A percentile compares a stretch with the other conserved stretches of the same genome.
phyloP scores from a whole-genome alignment of 2,329 filamentous ascomycete genomes.

The Penicillium sp. region DNA sequence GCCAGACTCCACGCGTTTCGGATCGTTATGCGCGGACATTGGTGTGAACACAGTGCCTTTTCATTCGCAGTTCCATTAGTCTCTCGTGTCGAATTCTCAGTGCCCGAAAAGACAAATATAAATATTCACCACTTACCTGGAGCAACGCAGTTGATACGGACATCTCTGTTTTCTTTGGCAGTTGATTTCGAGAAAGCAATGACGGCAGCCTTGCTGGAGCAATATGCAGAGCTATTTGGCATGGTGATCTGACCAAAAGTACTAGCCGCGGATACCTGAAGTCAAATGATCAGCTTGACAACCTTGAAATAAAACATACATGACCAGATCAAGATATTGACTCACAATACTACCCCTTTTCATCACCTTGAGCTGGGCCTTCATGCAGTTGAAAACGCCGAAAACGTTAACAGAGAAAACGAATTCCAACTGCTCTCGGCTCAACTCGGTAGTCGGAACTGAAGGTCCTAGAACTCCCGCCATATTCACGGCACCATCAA shows the following conservation, averaged over 20 bases:
- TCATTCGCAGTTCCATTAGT: background rate
- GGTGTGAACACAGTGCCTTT: conserved; percentile 16
- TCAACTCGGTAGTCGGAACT: conserved; percentile 4
- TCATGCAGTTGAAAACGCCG: conserved; percentile 20
- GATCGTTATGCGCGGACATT: conserved; percentile 12
- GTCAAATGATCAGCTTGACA: background rate
- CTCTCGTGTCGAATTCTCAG: background rate
- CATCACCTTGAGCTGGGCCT: conserved; percentile 20
- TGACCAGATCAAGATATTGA: background rate
- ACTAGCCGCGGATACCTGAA: conserved; percentile 15
- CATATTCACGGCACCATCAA: conserved; percentile 41
- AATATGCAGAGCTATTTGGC: conserved; percentile 38
- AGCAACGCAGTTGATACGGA: conserved; percentile 36
- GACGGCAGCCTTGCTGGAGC: conserved; percentile 47
- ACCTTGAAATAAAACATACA: background rate
- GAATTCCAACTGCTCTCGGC: conserved; percentile 12
- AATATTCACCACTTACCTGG: conserved; percentile 2
- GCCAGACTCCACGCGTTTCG: conserved; percentile 13
- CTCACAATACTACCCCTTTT: conserved; percentile 39
- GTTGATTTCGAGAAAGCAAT: conserved; percentile 46
- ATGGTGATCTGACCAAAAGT: conserved; percentile 17
- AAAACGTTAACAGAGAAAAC: conserved; percentile 17
- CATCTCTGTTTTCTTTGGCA: conserved; percentile 35
- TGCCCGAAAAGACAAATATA: no score
- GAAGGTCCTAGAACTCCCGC: conserved; percentile 29